phyloP scores from a whole-genome alignment of 345 rosid genomes.

The Gossypioides kirkii region DNA sequence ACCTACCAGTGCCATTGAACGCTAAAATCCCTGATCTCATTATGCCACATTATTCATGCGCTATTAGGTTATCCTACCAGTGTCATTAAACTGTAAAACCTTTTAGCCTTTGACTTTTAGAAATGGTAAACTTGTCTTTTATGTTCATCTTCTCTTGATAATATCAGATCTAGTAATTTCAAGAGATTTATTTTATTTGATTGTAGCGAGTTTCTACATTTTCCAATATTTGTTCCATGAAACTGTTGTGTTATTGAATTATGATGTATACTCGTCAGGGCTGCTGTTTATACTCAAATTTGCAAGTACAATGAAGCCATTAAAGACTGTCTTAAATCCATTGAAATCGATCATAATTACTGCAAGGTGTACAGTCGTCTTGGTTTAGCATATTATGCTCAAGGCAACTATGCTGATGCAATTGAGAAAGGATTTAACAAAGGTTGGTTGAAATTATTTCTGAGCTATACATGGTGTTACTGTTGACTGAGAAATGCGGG shows the following conservation, averaged over 20 bases:
- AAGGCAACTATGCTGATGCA: slow-evolving; percentile 66
- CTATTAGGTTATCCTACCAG: neutral
- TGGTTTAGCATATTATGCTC: slow-evolving; percentile 77
- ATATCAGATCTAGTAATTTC: neutral
- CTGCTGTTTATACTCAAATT: slow-evolving; percentile 80
- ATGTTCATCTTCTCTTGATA: neutral
- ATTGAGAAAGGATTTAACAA: slow-evolving; percentile 80
- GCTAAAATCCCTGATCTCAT: neutral
- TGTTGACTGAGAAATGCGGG: neutral
- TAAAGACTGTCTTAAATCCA: slow-evolving; percentile 69
- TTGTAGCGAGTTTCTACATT: slow-evolving; percentile 4
- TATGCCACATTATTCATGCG: neutral
- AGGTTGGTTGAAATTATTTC: slow-evolving; percentile 44
- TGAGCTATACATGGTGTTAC: neutral
- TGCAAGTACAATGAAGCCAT: slow-evolving; percentile 61
- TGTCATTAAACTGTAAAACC: neutral
- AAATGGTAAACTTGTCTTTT: neutral
- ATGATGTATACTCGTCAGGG: slow-evolving; percentile 41
- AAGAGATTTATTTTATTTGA: neutral
- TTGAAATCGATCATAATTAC: slow-evolving; percentile 69
- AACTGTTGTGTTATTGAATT: slow-evolving; percentile 4
- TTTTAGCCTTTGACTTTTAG: neutral
- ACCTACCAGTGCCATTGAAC: no score
- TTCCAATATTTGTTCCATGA: neutral
- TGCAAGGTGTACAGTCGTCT: slow-evolving; percentile 90